Evolutionary conservation across 495 filamentous ascomycete species (phyloP), one percentile per base, ranked within the genome.

Genomic region (Glutinoglossum americanum): DNA sequence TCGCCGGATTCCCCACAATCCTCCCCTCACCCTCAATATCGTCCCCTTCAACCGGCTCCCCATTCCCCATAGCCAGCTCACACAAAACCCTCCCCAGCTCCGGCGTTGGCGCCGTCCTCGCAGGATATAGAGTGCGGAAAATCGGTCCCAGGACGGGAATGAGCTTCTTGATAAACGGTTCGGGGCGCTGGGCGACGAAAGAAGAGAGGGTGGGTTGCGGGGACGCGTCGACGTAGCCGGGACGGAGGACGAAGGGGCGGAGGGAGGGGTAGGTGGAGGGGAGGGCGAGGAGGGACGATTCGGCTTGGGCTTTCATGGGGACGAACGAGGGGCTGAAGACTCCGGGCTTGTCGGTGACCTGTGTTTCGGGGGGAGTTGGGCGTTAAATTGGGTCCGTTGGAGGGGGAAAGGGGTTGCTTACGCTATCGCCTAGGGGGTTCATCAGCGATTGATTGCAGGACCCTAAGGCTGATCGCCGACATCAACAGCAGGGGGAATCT

Each of bases 221-320:
- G 67, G 60, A 60, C 0, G 65, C 57, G 58, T 83, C 80, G 23
- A 85, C 69, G 23, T 67, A 73, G 1, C 63, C 74, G 0, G 81
- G 77, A 0, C 81, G 72, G 15, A 80, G 68, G 27, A 68, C 74
- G 60, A 70, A 72, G 17, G 74, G 68, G 15, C 70, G 69, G 54
- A 81, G 68, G 21, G 63, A 62, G 0, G 76, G 72, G 47, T 73
- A 65, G 19, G 72, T 68, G 35, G 71, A 66, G n/a, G 66, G 62
- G 1, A 80, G 64, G 0, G 65, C 62, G 19, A 74, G 66, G 0
- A 87, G 73, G 0, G 69, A 63, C 0, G 72, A 25, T 64, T 88
- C 84, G 17, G 75, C 69, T 58, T 78, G 69, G 0, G 83, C 84
- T 65, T 88, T 87, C 32, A 82, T 68, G 35, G 73, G 64, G 4